phyloP scores from a whole-genome alignment of 768 basidiomycete species.

The Lactarius quietus region DNA sequence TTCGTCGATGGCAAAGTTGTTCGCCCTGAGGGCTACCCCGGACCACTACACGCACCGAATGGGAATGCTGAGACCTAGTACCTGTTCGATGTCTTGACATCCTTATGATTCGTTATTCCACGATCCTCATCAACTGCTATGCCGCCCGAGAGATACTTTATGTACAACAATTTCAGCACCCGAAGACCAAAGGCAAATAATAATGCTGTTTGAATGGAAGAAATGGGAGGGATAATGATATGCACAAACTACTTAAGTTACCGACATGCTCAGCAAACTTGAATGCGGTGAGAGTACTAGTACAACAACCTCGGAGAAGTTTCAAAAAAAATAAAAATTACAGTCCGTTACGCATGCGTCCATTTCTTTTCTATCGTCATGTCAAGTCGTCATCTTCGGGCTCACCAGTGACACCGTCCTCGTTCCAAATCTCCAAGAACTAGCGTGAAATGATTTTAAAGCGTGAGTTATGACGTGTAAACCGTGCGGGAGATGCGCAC shows the following conservation, averaged over 20 bases:
- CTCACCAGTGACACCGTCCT: constrained; percentile 71
- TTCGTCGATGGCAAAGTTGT: constrained; percentile 46
- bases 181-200: background rate
- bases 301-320: constrained; percentile 7
- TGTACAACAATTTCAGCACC: background rate
- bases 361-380: constrained; percentile 6
- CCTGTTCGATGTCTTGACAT: too few relatives aligned
- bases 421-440: constrained; percentile 80
- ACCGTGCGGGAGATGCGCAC: constrained; percentile 19
- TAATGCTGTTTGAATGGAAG: background rate
- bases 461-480: background rate
- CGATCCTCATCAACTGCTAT: background rate
- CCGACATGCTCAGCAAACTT: background rate
- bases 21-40: constrained; percentile 14
- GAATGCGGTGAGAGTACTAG: background rate
- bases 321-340: background rate
- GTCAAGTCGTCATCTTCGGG: constrained; percentile 37
- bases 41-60: background rate
- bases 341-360: background rate
- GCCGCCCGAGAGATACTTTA: background rate
- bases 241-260: constrained; percentile 16
- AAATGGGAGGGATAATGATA: constrained; percentile 20
- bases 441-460: constrained; percentile 31
- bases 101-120: too few relatives aligned
- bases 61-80: background rate